Evolutionary conservation across 192 early-diverging fungal species (phyloP), one percentile per base, ranked within the genome.

Genomic region (Coemansia sp.): DNA sequence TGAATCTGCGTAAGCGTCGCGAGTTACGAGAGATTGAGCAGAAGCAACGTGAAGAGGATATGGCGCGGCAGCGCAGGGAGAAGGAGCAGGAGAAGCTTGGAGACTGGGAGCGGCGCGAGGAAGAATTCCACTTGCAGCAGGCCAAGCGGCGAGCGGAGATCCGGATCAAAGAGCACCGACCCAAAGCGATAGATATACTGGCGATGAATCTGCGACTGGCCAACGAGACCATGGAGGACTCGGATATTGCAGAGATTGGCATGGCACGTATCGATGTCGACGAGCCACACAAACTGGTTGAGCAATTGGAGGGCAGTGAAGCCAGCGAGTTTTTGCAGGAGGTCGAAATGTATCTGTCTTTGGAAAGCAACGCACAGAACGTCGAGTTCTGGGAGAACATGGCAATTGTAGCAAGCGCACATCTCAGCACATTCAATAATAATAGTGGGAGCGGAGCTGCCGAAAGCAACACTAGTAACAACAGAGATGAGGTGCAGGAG

Each of bases 91-190:
- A 88, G 19, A 89, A 90, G 48, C 83, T 97, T 62, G 96, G 95
- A n/a, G 96, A 98, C 70, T 98, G 95, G 95, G 90, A 94, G 73
- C 83, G 86, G 0, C 86, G 90, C 30, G 96, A 99, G 59, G 94
- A 95, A 64, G 90, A 90, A 71, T 99, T 99, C 64, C 92, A 96
- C 76, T 73, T 95, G 62, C 71, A 89, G 65, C 95, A 98, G 80
- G 93, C 93, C 1, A 96, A 97, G 67, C 77, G 78, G 32, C 82
- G 95, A 12, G 96, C 97, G 0, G 92, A 96, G 71, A 95, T 99
- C 62, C 84, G 96, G 9, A 92, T 99, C 59, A 88, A 88, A 51
- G 90, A 92, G 62, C 87, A 86, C 21, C 71, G 94, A 4, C 90
- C 94, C 16, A 93, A 93, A 59, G 91, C 95, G 2, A 93, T 98